Conservation (phyloP, 106 monocot genomes). For the Dactylorhiza incarnata region DNA sequence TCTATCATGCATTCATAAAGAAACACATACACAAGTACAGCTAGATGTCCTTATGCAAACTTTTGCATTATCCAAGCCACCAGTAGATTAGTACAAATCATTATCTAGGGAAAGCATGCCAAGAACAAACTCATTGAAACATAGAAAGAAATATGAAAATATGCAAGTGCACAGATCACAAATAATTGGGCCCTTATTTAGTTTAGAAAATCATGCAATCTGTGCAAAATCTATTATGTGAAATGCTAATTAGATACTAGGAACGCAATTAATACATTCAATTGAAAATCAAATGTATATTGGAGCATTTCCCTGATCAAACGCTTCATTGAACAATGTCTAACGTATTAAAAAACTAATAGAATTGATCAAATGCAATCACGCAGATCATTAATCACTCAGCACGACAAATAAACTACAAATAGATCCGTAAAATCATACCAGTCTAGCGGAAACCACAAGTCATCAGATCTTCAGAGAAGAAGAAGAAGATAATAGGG, state of each 20-base stretch:
- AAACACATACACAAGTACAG: background rate
- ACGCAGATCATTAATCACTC: background rate
- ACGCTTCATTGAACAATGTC: conserved; percentile 5
- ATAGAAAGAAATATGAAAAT: background rate
- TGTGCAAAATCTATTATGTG: background rate
- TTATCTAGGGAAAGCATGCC: background rate
- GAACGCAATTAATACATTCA: background rate
- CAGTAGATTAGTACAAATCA: background rate
- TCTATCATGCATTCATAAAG: background rate
- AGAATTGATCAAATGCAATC: conserved; percentile 6
- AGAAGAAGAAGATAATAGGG: background rate
- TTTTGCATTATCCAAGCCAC: background rate
- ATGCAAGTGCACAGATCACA: background rate
- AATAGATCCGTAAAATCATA: background rate
- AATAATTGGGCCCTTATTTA: background rate
- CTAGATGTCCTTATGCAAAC: background rate
- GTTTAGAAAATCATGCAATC: background rate
- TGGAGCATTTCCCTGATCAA: background rate
- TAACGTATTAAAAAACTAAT: background rate
- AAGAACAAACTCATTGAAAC: background rate
- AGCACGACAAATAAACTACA: background rate
- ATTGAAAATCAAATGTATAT: background rate
- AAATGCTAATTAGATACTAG: background rate
- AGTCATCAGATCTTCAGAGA: background rate
- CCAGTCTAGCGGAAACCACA: background rate